Percentiles rank a stretch among this genome's conserved stretches.
Conservation (phyloP, 768 basidiomycete species). For the Cubamyces sp. region DNA sequence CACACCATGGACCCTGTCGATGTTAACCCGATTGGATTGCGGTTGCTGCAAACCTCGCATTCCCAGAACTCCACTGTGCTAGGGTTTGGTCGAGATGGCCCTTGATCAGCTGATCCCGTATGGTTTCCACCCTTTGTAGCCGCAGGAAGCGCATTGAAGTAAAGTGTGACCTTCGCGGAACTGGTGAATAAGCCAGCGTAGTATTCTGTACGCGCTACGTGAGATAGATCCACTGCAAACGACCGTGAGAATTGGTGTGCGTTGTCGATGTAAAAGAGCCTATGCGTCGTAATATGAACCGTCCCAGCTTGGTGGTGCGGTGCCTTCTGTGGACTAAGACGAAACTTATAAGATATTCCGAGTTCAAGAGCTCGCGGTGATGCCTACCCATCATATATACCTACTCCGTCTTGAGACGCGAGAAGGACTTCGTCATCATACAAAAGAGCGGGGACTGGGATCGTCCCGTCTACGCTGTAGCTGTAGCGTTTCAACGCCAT, state of each 20-base stretch:
- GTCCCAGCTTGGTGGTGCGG: constrained; percentile 77
- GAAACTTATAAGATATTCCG: constrained; percentile 32
- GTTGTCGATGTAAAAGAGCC: constrained; percentile 79
- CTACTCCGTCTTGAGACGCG: constrained; percentile 75
- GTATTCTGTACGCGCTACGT: constrained; percentile 77
- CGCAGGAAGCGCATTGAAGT: constrained; percentile 46
- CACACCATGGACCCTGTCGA: constrained; percentile 73
- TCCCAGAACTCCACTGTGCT: constrained; percentile 64
- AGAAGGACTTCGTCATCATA: constrained; percentile 82
- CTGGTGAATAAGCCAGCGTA: constrained; percentile 91
- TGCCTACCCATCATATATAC: constrained; percentile 90
- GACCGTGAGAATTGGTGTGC: constrained; percentile 56
- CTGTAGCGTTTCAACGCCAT: constrained; percentile 50
- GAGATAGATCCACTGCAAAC: constrained; percentile 66
- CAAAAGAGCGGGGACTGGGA: constrained; percentile 75
- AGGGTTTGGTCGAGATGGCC: constrained; percentile 20
- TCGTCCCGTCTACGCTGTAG: constrained; percentile 68
- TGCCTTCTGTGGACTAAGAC: constrained; percentile 75
- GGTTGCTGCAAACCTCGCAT: constrained; percentile 87
- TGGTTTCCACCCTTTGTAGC: constrained; percentile 14
- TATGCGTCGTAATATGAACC: constrained; percentile 76
- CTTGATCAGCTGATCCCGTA: background rate
- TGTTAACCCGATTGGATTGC: constrained; percentile 78
- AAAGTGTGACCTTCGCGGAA: constrained; percentile 84
- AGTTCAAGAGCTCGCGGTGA: background rate